Base-by-base conservation (phyloP, 192 early-diverging fungal species). In the Chytriomyces hyalinus region DNA sequence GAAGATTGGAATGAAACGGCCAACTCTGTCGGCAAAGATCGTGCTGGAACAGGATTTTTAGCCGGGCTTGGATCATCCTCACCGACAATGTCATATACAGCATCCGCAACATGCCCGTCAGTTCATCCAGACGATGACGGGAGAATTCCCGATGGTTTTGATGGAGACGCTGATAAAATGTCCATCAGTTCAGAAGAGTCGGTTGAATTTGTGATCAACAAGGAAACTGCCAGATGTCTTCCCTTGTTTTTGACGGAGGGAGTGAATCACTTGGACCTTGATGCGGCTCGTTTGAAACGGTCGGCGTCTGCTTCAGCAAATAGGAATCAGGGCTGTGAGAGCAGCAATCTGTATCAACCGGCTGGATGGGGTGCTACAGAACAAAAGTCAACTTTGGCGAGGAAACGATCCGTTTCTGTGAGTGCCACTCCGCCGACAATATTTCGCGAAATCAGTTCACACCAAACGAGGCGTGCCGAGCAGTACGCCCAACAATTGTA, bases 161-260 rank as follows among this genome's bases (percentile, higher is more conserved):
- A 20, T 51, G 66, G 47, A 22, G 73, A 65, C 8, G 61, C 8
- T 6, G 73, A 75, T 53, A 10, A 20, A 11, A 75, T 75, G 73
- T 49, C 45, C 9, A 50, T 75, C 22, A 26, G 15, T 20, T 26
- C 17, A 4, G 63, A 75, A 13, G 73, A 75, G n/a, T 60, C 51
- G 26, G 73, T 75, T 44, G 73, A 75, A 48, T 75, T 75, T 49
- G 73, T 75, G 11, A 44, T 75, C 20, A 65, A 66, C 46, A 43
- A 61, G 17, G 64, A 74, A 46, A 44, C 63, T 28, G 44, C 64
- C 2, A 13, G 8, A 47, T 44, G 72, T 47, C 43, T 75, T 20
- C 73, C 73, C 24, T 17, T 60, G 13, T 75, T 75, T 66, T 51
- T 75, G 47, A 61, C 13, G 57, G 50, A 49, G 6, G 69, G 11